phyloP scores from a whole-genome alignment of 371 early-diverging fungal species.

The Entomophthora muscae region DNA sequence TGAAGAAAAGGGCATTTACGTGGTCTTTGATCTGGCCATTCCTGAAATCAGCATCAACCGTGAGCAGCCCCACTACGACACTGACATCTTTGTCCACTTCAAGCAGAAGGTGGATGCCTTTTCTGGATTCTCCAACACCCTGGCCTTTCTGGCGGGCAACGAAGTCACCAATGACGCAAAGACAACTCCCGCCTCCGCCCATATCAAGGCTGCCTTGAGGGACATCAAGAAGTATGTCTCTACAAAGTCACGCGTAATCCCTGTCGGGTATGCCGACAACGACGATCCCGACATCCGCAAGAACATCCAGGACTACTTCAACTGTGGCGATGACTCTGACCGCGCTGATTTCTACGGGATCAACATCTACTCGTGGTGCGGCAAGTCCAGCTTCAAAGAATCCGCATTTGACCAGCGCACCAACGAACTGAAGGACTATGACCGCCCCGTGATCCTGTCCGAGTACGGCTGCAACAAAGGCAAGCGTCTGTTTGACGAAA shows the following conservation, averaged over 20 bases:
- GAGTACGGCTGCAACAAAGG: slow-evolving; percentile 43
- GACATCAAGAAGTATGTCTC: slow-evolving; percentile 47
- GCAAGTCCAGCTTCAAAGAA: slow-evolving; percentile 24
- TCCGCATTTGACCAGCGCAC: slow-evolving; percentile 40
- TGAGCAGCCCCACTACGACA: slow-evolving; percentile 39
- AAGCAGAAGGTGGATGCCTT: slow-evolving; percentile 44
- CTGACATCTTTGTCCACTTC: slow-evolving; percentile 29
- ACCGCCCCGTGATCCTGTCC: slow-evolving; percentile 38
- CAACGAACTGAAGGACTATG: slow-evolving; percentile 26
- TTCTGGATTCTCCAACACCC: slow-evolving; percentile 35
- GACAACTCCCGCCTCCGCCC: slow-evolving; percentile 45
- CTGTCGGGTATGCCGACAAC: slow-evolving; percentile 66
- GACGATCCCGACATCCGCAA: slow-evolving; percentile 52
- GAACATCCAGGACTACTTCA: slow-evolving; percentile 47
- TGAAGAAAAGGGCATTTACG: slow-evolving; percentile 45
- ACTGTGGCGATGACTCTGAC: slow-evolving; percentile 42
- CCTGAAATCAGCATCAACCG: slow-evolving; percentile 46
- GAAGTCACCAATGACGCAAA: slow-evolving; percentile 53
- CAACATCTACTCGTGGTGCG: slow-evolving; percentile 52
- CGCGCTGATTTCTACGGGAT: slow-evolving; percentile 56
- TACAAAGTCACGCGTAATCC: slow-evolving; percentile 27
- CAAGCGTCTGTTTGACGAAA: slow-evolving; percentile 32
- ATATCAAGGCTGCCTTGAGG: slow-evolving; percentile 50
- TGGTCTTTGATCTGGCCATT: slow-evolving; percentile 45
- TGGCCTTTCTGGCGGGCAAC: slow-evolving; percentile 63